phyloP scores from a whole-genome alignment of 768 basidiomycete species.

The Chalciporus piperatus region DNA sequence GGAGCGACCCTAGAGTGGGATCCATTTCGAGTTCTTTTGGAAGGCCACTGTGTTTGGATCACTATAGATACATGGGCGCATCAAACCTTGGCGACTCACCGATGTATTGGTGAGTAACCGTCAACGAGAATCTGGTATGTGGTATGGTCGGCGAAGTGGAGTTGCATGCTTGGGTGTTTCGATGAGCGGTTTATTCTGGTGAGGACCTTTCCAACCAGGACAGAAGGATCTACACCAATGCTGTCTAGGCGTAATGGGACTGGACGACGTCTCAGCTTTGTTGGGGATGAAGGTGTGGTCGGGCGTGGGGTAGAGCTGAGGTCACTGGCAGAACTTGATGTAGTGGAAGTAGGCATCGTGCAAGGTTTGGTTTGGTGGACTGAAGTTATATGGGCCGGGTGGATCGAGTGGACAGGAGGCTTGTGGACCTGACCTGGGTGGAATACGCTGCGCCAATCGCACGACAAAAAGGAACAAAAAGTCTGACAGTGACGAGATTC shows the following conservation, averaged over 20 bases:
- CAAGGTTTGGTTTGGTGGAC: background rate
- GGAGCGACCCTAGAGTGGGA: slow-evolving; percentile 37
- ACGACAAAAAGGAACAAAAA: slow-evolving; percentile 12
- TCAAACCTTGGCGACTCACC: slow-evolving; percentile 18
- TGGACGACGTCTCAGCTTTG: slow-evolving; percentile 32
- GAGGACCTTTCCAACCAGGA: slow-evolving; percentile 45
- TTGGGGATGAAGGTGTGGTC: slow-evolving; percentile 22
- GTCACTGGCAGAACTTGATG: slow-evolving; percentile 8
- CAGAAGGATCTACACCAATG: slow-evolving; percentile 39
- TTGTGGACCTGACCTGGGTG: no score
- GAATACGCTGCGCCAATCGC: background rate
- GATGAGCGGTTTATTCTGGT: slow-evolving; percentile 39
- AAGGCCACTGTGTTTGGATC: slow-evolving; percentile 36
- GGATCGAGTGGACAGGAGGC: slow-evolving; percentile 12
- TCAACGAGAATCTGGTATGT: slow-evolving; percentile 55
- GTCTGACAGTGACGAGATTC: slow-evolving; percentile 57
- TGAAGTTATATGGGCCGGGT: slow-evolving; percentile 2
- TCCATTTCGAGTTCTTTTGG: slow-evolving; percentile 61
- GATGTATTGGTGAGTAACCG: slow-evolving; percentile 56
- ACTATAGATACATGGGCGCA: background rate
- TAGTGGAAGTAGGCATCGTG: slow-evolving; percentile 12
- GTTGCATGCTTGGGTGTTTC: slow-evolving; percentile 45
- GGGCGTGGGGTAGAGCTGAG: slow-evolving; percentile 7
- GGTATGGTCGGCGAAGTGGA: slow-evolving; percentile 44
- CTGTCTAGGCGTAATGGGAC: slow-evolving; percentile 32